A percentile compares a stretch with the other conserved stretches of the same genome.
Conservation (phyloP, 345 rosid genomes). For the Syzygium oleosum region DNA sequence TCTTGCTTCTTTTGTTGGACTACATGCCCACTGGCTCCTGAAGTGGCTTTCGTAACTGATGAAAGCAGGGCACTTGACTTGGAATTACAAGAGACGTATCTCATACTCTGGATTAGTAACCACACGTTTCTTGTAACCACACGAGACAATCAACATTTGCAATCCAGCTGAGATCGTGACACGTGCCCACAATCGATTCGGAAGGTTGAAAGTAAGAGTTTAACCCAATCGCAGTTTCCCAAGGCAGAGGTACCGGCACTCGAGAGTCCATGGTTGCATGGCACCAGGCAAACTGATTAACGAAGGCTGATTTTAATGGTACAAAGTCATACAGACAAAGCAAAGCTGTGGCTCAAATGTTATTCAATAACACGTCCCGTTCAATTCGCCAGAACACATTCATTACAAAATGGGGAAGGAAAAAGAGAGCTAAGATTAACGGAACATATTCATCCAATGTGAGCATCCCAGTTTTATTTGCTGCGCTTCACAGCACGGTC, state of each 20-base stretch:
- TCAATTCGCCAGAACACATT: background rate
- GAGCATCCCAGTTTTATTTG: background rate
- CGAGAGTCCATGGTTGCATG: background rate
- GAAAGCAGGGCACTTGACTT: background rate
- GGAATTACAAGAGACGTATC: background rate
- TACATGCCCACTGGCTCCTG: background rate
- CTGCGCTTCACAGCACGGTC: constrained; percentile 32
- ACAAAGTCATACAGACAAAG: background rate
- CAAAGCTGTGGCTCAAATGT: background rate
- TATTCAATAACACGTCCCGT: background rate
- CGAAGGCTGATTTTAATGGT: background rate
- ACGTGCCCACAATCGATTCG: background rate
- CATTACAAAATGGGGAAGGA: background rate
- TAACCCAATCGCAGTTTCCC: background rate
- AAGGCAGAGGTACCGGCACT: background rate
- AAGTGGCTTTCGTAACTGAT: background rate
- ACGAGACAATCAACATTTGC: background rate
- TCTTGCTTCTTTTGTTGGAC: background rate
- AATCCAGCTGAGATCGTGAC: background rate
- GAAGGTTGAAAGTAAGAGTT: background rate
- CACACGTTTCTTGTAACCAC: background rate
- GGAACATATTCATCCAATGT: background rate
- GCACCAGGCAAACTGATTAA: background rate
- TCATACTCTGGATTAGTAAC: background rate
- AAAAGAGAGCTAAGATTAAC: background rate